Evolutionary conservation across 73 alveolate species (phyloP).

Genomic region (Paramecium tetraurelia): DNA sequence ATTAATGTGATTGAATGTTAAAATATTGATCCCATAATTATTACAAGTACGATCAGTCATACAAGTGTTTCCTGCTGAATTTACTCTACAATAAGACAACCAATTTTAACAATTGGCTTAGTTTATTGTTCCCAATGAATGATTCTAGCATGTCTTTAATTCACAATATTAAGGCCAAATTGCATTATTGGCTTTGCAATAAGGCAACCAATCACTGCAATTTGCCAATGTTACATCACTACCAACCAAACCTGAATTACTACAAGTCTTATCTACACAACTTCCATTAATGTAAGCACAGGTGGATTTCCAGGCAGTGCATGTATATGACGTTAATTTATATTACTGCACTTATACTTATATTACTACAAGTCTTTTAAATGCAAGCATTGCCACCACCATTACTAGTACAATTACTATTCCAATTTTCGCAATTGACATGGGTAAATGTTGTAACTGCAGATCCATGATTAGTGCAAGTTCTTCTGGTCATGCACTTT

Average conservation of each 20-base stretch:
- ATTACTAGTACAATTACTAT: not conserved
- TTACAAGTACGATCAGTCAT: not conserved
- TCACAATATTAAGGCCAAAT: conserved; percentile 17
- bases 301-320: not conserved
- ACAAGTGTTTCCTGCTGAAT: not conserved
- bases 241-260: not conserved
- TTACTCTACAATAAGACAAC: not conserved
- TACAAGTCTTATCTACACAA: not conserved
- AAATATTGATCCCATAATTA: not conserved
- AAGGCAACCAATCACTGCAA: conserved; percentile 1
- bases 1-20: not conserved
- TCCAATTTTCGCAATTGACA: not conserved
- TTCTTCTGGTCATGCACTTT: not conserved
- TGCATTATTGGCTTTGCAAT: not conserved
- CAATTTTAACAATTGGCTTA: not conserved
- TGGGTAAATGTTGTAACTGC: not conserved
- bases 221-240: not conserved
- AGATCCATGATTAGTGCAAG: conserved; percentile 16
- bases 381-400: not conserved
- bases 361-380: not conserved
- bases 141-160: conserved; percentile 8
- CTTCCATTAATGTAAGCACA: not conserved
- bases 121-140: not conserved
- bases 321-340: not conserved
- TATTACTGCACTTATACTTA: not conserved